Base-by-base conservation (phyloP, 768 basidiomycete species). In the Hypholoma sublateritium region DNA sequence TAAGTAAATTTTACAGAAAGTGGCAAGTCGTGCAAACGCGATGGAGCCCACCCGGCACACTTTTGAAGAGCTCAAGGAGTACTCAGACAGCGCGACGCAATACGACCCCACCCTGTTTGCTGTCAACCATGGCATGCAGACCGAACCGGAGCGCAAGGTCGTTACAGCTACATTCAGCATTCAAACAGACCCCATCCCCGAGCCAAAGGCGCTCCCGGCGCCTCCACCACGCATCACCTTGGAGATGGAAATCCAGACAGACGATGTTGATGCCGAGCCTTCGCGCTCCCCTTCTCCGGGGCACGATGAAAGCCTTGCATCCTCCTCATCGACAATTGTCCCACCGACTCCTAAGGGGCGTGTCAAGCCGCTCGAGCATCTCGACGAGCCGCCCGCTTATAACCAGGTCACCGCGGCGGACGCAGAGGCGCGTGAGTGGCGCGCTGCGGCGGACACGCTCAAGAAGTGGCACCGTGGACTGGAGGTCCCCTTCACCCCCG, bases 371-470 rank as follows among this genome's bases (percentile, higher is more conserved):
- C 69, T 74, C 17, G 75, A 77, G 42, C 70, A 68, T 48, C 55
- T 56, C 62, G 90, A 91, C 60, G 77, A 85, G 36, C 91, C 91
- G 0, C 91, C 91, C 0, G 83, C 90, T 1, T 92, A 93, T 66
- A 78, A 81, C 58, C 83, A 86, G 64, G 75, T 85, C 41, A 72
- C 82, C 17, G 76, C 76, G 59, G 78, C 62, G 36, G 60, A 85
- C 62, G 79, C 17, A 32, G 28, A 32, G 28, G 28, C 28, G 28
- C 28, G 28, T 13, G 39, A 84, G 32, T 75, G 79, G 69, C 77
- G 77, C 55, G 73, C 83, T 25, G 81, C 83, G 3, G 74, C 78
- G 17, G 87, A 85, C 50, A 77, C 80, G 1, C 76, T 93, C 51
- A 84, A 79, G 65, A 84, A 86, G 56, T 90, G 87, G 83, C 91